Evolutionary conservation across 2,329 filamentous ascomycete genomes (phyloP).

Genomic region (Drechslerella dactyloides): DNA sequence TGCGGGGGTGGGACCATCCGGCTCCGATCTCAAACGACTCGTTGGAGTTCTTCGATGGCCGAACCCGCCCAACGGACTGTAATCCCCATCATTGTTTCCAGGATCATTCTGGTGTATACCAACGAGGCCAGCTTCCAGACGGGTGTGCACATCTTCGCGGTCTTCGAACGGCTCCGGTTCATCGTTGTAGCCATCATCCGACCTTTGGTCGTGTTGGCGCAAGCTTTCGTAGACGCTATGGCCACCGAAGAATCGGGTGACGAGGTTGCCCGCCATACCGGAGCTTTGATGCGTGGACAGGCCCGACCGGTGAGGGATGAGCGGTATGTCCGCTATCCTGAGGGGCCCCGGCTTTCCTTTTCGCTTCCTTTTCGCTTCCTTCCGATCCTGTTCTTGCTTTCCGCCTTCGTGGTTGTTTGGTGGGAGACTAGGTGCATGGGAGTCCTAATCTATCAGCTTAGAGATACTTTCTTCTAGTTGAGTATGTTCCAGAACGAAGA

Average conservation of each 20-base stretch:
- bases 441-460: too few species aligned
- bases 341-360: too few species aligned
- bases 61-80: slow-evolving; percentile 39
- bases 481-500: too few species aligned
- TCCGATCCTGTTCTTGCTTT: too few species aligned
- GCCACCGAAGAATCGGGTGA: slow-evolving; percentile 48
- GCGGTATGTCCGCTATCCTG: not conserved
- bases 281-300: not conserved
- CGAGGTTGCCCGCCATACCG: slow-evolving; percentile 44
- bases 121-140: slow-evolving; percentile 31
- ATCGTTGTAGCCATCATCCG: slow-evolving; percentile 52
- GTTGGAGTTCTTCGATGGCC: slow-evolving; percentile 47
- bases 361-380: too few species aligned
- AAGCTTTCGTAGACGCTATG: slow-evolving; percentile 55
- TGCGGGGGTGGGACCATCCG: slow-evolving; percentile 8
- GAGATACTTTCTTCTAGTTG: too few species aligned
- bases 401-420: too few species aligned
- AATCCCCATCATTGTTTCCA: slow-evolving; percentile 8
- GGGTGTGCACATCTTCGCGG: slow-evolving; percentile 22
- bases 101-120: slow-evolving; percentile 9
- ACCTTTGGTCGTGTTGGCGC: slow-evolving; percentile 52
- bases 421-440: too few species aligned
- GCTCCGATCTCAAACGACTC: slow-evolving; percentile 14
- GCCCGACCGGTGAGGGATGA: not conserved
- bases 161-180: slow-evolving; percentile 48